A percentile compares a stretch with the other conserved stretches of the same genome.
phyloP scores from a whole-genome alignment of 176 grass and related monocot genomes.

The Themeda triandra region DNA sequence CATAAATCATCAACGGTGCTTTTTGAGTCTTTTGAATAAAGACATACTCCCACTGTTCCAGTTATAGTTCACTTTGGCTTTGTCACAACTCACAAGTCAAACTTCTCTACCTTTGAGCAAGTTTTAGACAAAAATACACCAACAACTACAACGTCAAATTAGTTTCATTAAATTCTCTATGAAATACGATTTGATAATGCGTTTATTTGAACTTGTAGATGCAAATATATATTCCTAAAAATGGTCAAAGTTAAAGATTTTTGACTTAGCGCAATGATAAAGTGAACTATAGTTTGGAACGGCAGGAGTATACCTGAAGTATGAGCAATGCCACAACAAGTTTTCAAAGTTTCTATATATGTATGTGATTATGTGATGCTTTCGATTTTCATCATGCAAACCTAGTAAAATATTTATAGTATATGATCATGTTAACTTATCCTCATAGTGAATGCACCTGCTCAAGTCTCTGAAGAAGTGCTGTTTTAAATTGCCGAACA shows the following conservation, averaged over 20 bases:
- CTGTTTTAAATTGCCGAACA: slow-evolving; percentile 86
- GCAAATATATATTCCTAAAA: neutral
- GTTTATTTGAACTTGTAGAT: neutral
- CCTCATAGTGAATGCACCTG: slow-evolving; percentile 45
- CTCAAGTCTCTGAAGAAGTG: slow-evolving; percentile 89
- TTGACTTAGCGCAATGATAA: neutral
- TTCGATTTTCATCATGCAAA: neutral
- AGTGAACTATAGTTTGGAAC: neutral
- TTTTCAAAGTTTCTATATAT: neutral
- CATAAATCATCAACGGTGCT: slow-evolving; percentile 13
- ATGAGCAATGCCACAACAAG: neutral
- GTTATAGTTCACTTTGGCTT: neutral
- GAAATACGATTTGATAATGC: neutral
- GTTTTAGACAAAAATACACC: neutral
- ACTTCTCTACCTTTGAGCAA: neutral
- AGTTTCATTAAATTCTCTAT: neutral
- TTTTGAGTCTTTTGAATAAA: neutral
- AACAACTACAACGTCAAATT: neutral
- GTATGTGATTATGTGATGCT: neutral
- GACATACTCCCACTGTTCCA: neutral
- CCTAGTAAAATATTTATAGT: slow-evolving; percentile 10
- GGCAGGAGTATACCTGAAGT: neutral
- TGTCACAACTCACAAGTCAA: neutral
- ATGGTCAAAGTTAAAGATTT: neutral
- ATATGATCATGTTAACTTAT: neutral